phyloP scores from a whole-genome alignment of 2,329 filamentous ascomycete genomes.

The Hortaea sp. region DNA sequence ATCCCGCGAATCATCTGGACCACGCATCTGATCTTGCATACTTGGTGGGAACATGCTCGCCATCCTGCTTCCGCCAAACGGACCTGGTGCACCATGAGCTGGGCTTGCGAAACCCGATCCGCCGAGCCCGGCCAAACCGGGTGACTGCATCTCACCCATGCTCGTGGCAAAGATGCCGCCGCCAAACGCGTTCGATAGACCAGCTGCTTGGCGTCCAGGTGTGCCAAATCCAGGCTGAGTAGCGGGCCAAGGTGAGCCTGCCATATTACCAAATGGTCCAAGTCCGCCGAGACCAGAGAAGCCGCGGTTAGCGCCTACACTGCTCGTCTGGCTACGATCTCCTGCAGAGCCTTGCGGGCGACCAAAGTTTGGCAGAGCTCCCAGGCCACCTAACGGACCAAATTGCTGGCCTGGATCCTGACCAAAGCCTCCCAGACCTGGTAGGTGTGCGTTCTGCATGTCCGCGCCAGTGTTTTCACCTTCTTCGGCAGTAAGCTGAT shows the following conservation, averaged over 20 bases:
- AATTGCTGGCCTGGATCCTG: constrained; percentile 15
- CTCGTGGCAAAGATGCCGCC: constrained; percentile 58
- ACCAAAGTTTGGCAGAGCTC: constrained; percentile 23
- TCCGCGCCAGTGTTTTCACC: constrained; percentile 19
- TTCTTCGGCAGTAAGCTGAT: constrained; percentile 41
- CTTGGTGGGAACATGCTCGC: constrained; percentile 74
- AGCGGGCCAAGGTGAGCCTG: constrained; percentile 53
- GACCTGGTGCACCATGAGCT: constrained; percentile 35
- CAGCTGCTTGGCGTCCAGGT: constrained; percentile 50
- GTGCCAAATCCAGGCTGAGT: constrained; percentile 62
- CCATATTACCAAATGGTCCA: constrained; percentile 32
- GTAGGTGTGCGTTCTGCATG: constrained; percentile 17
- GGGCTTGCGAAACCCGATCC: constrained; percentile 56
- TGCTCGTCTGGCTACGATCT: constrained; percentile 88
- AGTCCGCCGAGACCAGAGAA: constrained; percentile 55
- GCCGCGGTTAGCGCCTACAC: constrained; percentile 62
- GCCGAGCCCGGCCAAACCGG: constrained; percentile 56
- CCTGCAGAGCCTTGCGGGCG: constrained; percentile 50
- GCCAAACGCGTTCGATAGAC: constrained; percentile 42
- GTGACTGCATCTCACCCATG: constrained; percentile 69
- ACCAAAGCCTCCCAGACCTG: constrained; percentile 22
- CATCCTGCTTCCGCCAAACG: constrained; percentile 35
- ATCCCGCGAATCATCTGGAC: constrained; percentile 29
- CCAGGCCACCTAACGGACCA: constrained; percentile 24
- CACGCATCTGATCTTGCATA: constrained; percentile 85